Evolutionary conservation across 2,329 filamentous ascomycete genomes (phyloP).

Genomic region (Colletotrichum cuscutae): DNA sequence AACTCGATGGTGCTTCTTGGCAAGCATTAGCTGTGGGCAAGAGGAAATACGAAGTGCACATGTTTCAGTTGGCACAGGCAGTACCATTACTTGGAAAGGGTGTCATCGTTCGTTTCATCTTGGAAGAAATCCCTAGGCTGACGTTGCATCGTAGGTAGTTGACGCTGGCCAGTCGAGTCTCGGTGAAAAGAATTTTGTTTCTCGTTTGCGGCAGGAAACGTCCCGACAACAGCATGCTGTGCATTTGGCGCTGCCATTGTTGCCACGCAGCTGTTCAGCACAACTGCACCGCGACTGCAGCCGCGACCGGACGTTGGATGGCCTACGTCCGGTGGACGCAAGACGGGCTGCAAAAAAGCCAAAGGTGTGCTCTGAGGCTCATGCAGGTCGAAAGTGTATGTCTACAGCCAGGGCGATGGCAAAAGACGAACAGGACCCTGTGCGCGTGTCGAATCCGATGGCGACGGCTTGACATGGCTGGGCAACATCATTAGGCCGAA

Average conservation of each 20-base stretch:
- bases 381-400: conserved; percentile 12
- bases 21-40: neutral
- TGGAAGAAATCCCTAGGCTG: neutral
- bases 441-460: neutral
- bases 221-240: neutral
- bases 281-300: neutral
- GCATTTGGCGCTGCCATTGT: neutral
- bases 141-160: neutral
- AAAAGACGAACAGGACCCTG: neutral
- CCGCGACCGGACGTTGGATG: neutral
- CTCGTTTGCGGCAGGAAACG: neutral
- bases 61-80: conserved; percentile 26
- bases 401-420: neutral
- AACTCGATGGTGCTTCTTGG: conserved; percentile 28
- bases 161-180: neutral
- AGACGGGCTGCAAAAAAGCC: conserved; percentile 1
- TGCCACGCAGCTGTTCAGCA: neutral
- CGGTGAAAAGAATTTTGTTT: neutral
- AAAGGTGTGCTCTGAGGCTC: neutral
- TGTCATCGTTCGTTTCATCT: conserved; percentile 20
- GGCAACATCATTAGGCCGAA: neutral
- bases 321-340: neutral
- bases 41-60: conserved; percentile 24
- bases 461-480: conserved; percentile 9
- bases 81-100: neutral